phyloP scores from a whole-genome alignment of 2,329 filamentous ascomycete species.

The Microcyclospora pomicola region DNA sequence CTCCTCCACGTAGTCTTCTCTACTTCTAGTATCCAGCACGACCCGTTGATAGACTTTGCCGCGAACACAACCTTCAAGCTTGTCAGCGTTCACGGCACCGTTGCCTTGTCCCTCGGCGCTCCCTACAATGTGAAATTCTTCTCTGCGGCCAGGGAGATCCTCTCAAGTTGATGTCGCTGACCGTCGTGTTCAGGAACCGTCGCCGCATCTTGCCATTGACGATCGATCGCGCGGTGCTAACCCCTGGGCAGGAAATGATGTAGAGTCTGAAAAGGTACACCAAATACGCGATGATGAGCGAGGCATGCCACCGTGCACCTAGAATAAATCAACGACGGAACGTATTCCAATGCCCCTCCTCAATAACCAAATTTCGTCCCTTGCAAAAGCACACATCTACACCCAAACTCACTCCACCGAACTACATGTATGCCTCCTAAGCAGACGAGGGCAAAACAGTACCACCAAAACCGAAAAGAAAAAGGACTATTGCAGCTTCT shows the following conservation, averaged over 20 bases:
- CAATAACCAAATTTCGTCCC: too few species aligned
- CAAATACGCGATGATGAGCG: too few species aligned
- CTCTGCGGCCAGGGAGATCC: conserved; percentile 58
- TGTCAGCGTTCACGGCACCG: conserved; percentile 24
- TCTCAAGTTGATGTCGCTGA: conserved; percentile 49
- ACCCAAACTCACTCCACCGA: too few species aligned
- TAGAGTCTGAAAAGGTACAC: too few species aligned
- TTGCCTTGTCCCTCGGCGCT: conserved; percentile 19
- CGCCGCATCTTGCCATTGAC: conserved; percentile 49
- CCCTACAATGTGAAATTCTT: conserved; percentile 25
- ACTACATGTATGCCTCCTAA: too few species aligned
- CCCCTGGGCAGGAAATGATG: conserved; percentile 28
- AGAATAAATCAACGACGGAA: too few species aligned
- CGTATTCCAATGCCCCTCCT: too few species aligned
- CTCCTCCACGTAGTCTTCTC: conserved; percentile 27
- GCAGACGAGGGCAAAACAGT: too few species aligned
- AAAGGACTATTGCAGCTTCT: conserved; percentile 18
- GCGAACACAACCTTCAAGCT: conserved; percentile 16
- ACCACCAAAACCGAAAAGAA: not conserved
- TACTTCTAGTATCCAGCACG: conserved; percentile 26
- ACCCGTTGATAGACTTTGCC: conserved; percentile 2
- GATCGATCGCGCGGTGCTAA: conserved; percentile 50
- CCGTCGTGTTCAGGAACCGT: conserved; percentile 47
- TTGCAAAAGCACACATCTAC: too few species aligned
- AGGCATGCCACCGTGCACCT: too few species aligned